Base-by-base conservation (phyloP, 2,329 filamentous ascomycete genomes). In the Epicoccum nigrum region DNA sequence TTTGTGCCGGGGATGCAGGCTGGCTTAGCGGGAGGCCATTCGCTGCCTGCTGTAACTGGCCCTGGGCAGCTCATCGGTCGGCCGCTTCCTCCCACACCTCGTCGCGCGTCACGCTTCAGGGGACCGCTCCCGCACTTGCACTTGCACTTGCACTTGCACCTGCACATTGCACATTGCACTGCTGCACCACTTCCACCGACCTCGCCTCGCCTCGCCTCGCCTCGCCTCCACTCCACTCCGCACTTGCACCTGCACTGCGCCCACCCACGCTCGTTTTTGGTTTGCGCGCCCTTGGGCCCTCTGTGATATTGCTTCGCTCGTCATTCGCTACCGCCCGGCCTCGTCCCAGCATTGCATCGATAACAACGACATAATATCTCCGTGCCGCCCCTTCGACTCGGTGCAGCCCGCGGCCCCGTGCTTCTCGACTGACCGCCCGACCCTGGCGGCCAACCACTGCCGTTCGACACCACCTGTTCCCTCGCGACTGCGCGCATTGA, bases 1-100 rank as follows among this genome's bases (percentile, higher is more conserved):
- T 65, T 62, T 61, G 61, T 60, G 59, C 57, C 47, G 45, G 47
- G 48, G 41, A 60, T 60, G 56, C 56, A 61, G 56, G 43, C 33
- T 43, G 59, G 59, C 59, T 62, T 50, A 62, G 59, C 59, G 33
- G 38, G 35, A 39, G 40, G 50, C 42, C 15, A 42, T 41, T 47
- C 45, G 39, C 49, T 44, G 35, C 16, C 44, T 51, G 47, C 48
- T 31, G 43, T 25, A 40, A 41, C 51, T 35, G 45, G 31, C 44
- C 51, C 45, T 50, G 23, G 23, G 23, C n/a, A 25, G 6, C 23
- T 25, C 45, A 49, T 41, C 45, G 45, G 39, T 43, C 46, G 46
- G 33, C 32, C 51, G 34, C 45, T 40, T 45, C 32, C 45, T 45
- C 51, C 41, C 45, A 45, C 40, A 45, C 42, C 37, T 38, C 45